Percentiles rank a stretch among this genome's conserved stretches.
Evolutionary conservation across 306 rosid genomes (phyloP).

Genomic region (Dryas drummondii): DNA sequence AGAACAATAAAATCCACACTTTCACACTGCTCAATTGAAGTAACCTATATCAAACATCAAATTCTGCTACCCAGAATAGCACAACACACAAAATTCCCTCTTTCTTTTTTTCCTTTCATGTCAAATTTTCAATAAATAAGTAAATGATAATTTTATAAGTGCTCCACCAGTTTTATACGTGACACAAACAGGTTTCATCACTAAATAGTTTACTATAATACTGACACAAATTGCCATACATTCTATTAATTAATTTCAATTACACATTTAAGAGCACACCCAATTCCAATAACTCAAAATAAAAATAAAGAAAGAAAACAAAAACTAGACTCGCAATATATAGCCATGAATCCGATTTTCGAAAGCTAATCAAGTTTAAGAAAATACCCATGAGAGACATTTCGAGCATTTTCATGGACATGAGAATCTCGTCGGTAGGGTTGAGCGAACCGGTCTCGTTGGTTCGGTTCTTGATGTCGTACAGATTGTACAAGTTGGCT

Average conservation of each 20-base stretch:
- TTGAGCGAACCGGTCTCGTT: slow-evolving; percentile 57
- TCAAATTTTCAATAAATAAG: too few relatives aligned
- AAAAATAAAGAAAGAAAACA: not conserved
- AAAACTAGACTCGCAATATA: not conserved
- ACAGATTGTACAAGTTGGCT: slow-evolving; percentile 61
- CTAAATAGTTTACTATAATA: not conserved
- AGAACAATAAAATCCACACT: not conserved
- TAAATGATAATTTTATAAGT: too few relatives aligned
- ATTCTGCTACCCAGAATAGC: not conserved
- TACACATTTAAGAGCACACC: not conserved
- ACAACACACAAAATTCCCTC: not conserved
- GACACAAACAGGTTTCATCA: not conserved
- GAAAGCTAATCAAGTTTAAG: not conserved
- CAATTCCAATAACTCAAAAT: not conserved
- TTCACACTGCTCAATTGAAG: not conserved
- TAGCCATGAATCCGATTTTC: not conserved
- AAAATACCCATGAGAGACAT: slow-evolving; percentile 88
- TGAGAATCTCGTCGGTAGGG: slow-evolving; percentile 90
- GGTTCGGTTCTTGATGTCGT: slow-evolving; percentile 59
- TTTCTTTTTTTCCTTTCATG: not conserved
- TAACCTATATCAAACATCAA: not conserved
- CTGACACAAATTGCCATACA: not conserved
- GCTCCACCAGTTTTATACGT: not conserved
- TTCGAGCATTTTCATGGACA: slow-evolving; percentile 81
- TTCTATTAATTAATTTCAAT: not conserved